Conservation (phyloP, 768 basidiomycete species). For the Calocybe indica region DNA sequence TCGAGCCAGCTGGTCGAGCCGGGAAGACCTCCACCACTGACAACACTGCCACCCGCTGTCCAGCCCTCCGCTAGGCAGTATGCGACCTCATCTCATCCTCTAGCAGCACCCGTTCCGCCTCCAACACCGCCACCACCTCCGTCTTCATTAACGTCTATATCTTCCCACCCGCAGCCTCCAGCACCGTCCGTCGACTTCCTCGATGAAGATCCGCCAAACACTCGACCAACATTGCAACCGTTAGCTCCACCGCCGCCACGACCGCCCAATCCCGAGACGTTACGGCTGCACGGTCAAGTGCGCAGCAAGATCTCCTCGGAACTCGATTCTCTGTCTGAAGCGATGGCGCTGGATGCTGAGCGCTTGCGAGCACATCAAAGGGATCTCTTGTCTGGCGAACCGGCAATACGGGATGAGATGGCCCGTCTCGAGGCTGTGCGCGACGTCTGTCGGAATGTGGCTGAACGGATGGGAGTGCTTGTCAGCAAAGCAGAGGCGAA, state of each 20-base stretch:
- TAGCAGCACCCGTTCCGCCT: constrained; percentile 5
- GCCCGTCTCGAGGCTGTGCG: constrained; percentile 87
- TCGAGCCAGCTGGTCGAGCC: too few species aligned
- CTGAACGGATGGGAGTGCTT: constrained; percentile 54
- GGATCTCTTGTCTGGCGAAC: constrained; percentile 85
- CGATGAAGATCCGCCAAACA: constrained; percentile 49
- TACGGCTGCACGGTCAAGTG: constrained; percentile 72
- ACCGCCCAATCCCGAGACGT: constrained; percentile 85
- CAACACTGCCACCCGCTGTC: neutral
- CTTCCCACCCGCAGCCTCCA: neutral
- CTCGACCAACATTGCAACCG: constrained; percentile 13
- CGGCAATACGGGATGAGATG: constrained; percentile 96
- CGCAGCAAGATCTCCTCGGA: constrained; percentile 71
- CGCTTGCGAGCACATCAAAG: constrained; percentile 74
- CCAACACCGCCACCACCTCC: constrained; percentile 8
- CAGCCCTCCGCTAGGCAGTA: neutral
- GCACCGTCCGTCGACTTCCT: constrained; percentile 45
- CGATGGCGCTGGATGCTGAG: constrained; percentile 61
- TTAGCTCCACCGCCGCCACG: constrained; percentile 55
- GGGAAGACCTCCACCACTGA: too few species aligned
- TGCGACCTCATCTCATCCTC: neutral
- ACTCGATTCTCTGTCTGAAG: constrained; percentile 62
- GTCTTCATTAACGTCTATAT: constrained; percentile 8
- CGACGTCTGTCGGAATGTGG: constrained; percentile 82
- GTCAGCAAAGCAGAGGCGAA: constrained; percentile 68